phyloP scores from a whole-genome alignment of 2,329 filamentous ascomycete genomes.

The Pseudogymnoascus sp. region DNA sequence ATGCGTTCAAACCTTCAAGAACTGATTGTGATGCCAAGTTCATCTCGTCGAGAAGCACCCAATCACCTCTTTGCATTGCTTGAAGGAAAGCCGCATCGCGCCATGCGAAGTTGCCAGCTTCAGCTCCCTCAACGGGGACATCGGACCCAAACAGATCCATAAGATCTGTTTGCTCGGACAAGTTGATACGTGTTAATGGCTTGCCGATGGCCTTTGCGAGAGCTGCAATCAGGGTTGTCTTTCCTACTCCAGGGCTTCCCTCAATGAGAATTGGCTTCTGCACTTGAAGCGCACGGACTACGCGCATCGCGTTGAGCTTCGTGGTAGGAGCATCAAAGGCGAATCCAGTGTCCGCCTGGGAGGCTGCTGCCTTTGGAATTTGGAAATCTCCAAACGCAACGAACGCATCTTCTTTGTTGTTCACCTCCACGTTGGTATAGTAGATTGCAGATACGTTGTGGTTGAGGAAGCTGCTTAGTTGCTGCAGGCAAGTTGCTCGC shows the following conservation, averaged over 20 bases:
- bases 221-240: conserved; percentile 86
- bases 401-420: conserved; percentile 40
- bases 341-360: conserved; percentile 54
- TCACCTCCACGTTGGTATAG: conserved; percentile 53
- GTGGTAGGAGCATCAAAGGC: conserved; percentile 88
- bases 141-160: conserved; percentile 98
- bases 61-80: conserved; percentile 94
- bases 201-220: conserved; percentile 74
- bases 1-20: conserved; percentile 91
- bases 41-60: conserved; percentile 98
- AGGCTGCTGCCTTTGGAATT: conserved; percentile 47
- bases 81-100: conserved; percentile 90
- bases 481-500: conserved; percentile 63
- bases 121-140: conserved; percentile 87
- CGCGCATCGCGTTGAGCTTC: conserved; percentile 80
- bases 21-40: conserved; percentile 96
- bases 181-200: conserved; percentile 85
- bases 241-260: conserved; percentile 95
- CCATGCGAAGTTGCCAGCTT: conserved; percentile 89
- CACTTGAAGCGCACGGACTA: conserved; percentile 82
- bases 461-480: conserved; percentile 62
- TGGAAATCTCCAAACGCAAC: conserved; percentile 72
- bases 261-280: conserved; percentile 89
- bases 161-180: conserved; percentile 95
- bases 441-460: conserved; percentile 62